Conservation (phyloP, 208 protist species). For the Kentomonas sorsogonicus region DNA sequence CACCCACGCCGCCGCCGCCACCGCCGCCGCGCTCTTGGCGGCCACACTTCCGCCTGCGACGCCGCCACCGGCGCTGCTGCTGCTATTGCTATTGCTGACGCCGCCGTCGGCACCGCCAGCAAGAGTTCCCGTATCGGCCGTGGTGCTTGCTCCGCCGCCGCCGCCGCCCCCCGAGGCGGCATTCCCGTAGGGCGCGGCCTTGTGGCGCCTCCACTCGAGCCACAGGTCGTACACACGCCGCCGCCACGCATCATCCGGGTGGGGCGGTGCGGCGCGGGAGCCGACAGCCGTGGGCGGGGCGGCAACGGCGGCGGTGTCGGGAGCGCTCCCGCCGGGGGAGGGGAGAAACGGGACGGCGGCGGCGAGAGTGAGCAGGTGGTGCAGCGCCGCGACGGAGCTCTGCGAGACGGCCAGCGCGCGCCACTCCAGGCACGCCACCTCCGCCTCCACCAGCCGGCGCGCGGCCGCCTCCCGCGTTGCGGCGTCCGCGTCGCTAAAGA, state of each 20-base stretch:
- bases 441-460: conserved; percentile 27
- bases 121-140: too few species aligned
- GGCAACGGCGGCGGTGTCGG: not conserved
- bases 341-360: conserved; percentile 60
- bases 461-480: not conserved
- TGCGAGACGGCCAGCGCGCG: conserved; percentile 57
- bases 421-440: conserved; percentile 69
- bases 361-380: conserved; percentile 63
- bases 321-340: conserved; percentile 1
- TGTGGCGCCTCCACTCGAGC: conserved; percentile 33
- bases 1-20: too few species aligned
- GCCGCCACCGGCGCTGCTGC: too few species aligned
- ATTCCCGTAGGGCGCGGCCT: not conserved
- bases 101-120: not conserved
- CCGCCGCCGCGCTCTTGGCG: too few species aligned
- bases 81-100: too few species aligned
- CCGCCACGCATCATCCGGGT: conserved; percentile 19
- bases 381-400: conserved; percentile 53
- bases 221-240: conserved; percentile 26
- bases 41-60: too few species aligned
- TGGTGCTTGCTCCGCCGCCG: conserved; percentile 2
- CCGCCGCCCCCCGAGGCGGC: too few species aligned
- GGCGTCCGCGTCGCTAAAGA: conserved; percentile 8
- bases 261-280: too few species aligned
- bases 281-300: not conserved